These are phyloP conservation scores for Zygotorulaspora danielsina DNA, from an alignment of 805 yeast species.

Conservation along the genomic window DNA sequence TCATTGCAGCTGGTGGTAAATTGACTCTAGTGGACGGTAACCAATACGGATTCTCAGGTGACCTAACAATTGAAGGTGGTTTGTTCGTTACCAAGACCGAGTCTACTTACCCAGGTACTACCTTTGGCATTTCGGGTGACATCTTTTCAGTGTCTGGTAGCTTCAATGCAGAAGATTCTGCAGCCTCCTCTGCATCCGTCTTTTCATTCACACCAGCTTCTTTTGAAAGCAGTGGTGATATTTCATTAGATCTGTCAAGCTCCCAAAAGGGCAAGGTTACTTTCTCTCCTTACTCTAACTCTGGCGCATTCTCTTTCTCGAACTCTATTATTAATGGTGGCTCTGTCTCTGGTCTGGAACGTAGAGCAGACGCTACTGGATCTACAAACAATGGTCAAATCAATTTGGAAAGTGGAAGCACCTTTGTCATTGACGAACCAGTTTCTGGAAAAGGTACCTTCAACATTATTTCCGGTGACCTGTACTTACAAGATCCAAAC, in stretches of 20 bases:
- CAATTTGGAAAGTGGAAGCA: constrained; percentile 2
- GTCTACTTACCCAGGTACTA: constrained; percentile 5
- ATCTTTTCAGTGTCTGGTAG: background rate
- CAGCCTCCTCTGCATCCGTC: constrained; percentile 5
- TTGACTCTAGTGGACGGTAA: constrained; percentile 3
- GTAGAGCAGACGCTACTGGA: constrained; percentile 2
- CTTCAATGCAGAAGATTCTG: constrained; percentile 1
- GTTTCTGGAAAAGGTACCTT: constrained; percentile 4
- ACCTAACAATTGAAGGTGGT: background rate
- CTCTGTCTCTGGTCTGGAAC: background rate
- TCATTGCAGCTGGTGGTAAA: constrained; percentile 1
- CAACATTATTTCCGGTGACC: constrained; percentile 1
- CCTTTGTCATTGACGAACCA: constrained; percentile 1
- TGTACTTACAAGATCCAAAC: constrained; percentile 1
- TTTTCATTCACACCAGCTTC: constrained; percentile 2
- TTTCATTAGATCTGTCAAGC: constrained; percentile 2
- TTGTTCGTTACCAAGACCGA: background rate
- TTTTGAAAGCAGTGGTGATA: constrained; percentile 2
- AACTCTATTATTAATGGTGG: constrained; percentile 5
- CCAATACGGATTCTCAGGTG: background rate
- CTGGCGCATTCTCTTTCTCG: constrained; percentile 4
- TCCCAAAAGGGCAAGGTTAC: constrained; percentile 2
- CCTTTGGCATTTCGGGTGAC: background rate
- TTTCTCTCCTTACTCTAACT: constrained; percentile 3
- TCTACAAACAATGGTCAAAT: constrained; percentile 5